phyloP scores from a whole-genome alignment of 495 filamentous ascomycete species.

The Cryomyces antarcticus region DNA sequence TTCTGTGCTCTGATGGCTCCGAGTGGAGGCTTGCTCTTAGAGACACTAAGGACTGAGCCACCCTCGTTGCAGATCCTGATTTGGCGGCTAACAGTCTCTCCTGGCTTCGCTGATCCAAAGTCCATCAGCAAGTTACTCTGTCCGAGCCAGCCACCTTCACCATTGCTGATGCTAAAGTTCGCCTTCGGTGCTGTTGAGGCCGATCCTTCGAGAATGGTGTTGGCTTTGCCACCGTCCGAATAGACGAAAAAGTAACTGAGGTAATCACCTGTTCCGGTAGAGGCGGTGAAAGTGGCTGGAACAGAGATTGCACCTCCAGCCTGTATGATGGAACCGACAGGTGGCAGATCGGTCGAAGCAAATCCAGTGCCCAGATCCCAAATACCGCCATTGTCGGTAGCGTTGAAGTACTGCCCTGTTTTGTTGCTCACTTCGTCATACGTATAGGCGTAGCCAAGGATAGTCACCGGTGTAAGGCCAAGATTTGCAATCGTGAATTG shows the following conservation, averaged over 20 bases:
- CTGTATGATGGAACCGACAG: conserved; percentile 9
- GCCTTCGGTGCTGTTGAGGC: conserved; percentile 11
- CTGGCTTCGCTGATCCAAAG: conserved; percentile 12
- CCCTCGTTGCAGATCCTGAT: conserved; percentile 18
- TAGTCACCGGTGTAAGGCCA: conserved; percentile 17
- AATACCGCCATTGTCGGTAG: conserved; percentile 8
- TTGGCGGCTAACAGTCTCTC: conserved; percentile 4
- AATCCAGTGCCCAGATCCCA: conserved; percentile 11
- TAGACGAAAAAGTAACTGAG: conserved; percentile 13
- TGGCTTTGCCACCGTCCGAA: conserved; percentile 3
- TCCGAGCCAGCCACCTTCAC: conserved; percentile 9
- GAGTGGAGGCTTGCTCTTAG: conserved; percentile 16
- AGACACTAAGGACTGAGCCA: conserved; percentile 14
- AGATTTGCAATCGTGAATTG: conserved; percentile 19
- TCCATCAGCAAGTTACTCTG: conserved; percentile 10
- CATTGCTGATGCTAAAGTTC: conserved; percentile 9
- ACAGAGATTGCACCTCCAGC: conserved; percentile 12
- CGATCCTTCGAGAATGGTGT: conserved; percentile 11
- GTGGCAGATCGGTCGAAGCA: conserved; percentile 14
- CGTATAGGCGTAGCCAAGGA: conserved; percentile 17
- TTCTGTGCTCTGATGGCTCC: conserved; percentile 8
- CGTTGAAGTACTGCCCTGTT: conserved; percentile 9
- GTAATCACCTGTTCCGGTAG: conserved; percentile 10
- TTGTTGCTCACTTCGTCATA: conserved; percentile 9
- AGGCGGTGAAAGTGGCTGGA: conserved; percentile 11